A percentile compares a stretch with the other conserved stretches of the same genome.
phyloP scores from a whole-genome alignment of 139 green algal genomes.

The Chlorella sp. region DNA sequence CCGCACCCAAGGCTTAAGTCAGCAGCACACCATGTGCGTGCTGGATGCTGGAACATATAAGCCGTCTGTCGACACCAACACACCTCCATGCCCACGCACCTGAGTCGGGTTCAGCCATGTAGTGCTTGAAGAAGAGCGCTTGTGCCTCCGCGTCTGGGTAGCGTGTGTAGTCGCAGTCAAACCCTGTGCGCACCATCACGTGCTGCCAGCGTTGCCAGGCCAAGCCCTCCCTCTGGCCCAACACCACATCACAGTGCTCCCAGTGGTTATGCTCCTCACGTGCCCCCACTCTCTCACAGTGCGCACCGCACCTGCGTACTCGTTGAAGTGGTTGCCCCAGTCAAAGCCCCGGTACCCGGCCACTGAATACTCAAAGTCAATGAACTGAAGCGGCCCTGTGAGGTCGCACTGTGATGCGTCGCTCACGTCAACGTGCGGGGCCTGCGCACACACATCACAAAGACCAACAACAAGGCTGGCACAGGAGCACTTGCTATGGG shows the following conservation, averaged over 20 bases:
- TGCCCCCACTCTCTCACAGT: conserved; percentile 25
- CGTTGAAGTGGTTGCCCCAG: conserved; percentile 93
- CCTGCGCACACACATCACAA: too few species aligned
- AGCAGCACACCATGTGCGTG: too few species aligned
- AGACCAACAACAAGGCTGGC: too few species aligned
- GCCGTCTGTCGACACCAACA: too few species aligned
- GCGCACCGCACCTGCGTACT: conserved; percentile 86
- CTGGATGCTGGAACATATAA: too few species aligned
- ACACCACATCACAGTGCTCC: too few species aligned
- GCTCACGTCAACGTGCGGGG: neutral
- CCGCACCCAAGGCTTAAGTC: too few species aligned
- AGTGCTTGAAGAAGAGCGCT: conserved; percentile 57
- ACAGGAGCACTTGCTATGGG: too few species aligned
- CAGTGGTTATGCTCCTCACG: too few species aligned
- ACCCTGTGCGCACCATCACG: conserved; percentile 63
- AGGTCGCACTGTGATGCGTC: conserved; percentile 4
- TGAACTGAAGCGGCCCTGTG: conserved; percentile 58
- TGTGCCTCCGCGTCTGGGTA: conserved; percentile 42
- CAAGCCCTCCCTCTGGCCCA: too few species aligned
- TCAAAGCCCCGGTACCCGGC: conserved; percentile 78
- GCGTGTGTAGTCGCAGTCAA: conserved; percentile 84
- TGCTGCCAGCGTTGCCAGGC: too few species aligned
- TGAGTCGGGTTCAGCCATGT: conserved; percentile 51
- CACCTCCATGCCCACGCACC: too few species aligned
- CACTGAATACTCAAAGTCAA: conserved; percentile 94